Evolutionary conservation across 2,329 filamentous ascomycete genomes (phyloP).

Genomic region (Ilyonectria sp.): DNA sequence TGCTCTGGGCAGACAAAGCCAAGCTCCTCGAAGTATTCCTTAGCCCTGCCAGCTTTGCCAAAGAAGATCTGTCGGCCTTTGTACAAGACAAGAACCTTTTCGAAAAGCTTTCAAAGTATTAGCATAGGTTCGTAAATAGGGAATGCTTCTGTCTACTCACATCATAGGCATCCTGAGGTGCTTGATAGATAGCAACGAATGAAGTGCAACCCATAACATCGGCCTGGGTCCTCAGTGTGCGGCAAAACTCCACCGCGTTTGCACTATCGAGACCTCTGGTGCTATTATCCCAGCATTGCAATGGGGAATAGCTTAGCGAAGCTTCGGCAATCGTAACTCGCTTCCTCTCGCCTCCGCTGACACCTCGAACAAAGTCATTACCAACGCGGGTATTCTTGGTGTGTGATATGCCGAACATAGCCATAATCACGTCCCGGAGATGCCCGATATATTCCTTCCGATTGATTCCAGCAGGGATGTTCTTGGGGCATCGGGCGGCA

Average conservation of each 20-base stretch:
- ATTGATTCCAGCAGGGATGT: constrained; percentile 70
- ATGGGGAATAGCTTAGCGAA: constrained; percentile 54
- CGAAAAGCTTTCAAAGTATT: constrained; percentile 66
- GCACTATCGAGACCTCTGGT: constrained; percentile 75
- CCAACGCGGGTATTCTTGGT: constrained; percentile 78
- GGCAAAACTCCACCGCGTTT: constrained; percentile 76
- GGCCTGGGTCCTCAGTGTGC: constrained; percentile 71
- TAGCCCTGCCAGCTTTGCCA: constrained; percentile 40
- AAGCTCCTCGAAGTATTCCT: constrained; percentile 45
- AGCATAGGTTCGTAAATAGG: constrained; percentile 37
- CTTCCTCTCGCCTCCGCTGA: constrained; percentile 67
- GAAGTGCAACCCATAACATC: constrained; percentile 71
- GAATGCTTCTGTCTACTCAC: constrained; percentile 27
- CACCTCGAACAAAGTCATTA: constrained; percentile 76
- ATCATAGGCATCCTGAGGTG: constrained; percentile 56
- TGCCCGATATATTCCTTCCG: constrained; percentile 68
- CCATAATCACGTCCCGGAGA: constrained; percentile 78
- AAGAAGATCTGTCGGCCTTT: constrained; percentile 75
- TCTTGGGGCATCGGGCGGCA: constrained; percentile 73
- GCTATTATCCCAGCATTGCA: constrained; percentile 81
- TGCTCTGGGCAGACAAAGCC: constrained; percentile 70
- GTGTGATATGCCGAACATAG: constrained; percentile 78
- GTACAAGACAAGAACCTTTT: constrained; percentile 78
- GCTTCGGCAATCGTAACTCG: constrained; percentile 56
- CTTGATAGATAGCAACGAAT: constrained; percentile 76